A percentile compares a stretch with the other conserved stretches of the same genome.
Conservation (phyloP, 768 basidiomycete genomes). For the Leccinum incarnatum region DNA sequence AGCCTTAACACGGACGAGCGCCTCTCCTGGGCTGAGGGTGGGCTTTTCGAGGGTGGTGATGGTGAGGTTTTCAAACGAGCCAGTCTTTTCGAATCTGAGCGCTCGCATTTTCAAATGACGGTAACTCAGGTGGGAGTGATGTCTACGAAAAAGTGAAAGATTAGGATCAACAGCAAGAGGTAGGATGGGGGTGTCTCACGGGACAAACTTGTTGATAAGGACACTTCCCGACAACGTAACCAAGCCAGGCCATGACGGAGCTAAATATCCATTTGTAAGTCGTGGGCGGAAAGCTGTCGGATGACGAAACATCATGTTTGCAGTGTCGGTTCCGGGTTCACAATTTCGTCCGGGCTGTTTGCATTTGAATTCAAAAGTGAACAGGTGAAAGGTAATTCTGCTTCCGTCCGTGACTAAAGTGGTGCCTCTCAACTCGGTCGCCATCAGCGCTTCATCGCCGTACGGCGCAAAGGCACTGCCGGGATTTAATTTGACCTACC, state of each 20-base stretch:
- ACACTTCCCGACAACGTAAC: not conserved
- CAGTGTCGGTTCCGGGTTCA: not conserved
- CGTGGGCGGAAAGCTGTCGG: not conserved
- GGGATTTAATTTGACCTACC: not conserved
- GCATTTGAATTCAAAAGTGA: not conserved
- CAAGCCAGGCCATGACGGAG: not conserved
- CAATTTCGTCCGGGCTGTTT: constrained; percentile 9
- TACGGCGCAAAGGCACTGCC: not conserved
- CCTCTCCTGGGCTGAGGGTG: constrained; percentile 29
- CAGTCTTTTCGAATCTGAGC: constrained; percentile 31
- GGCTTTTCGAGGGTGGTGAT: constrained; percentile 28
- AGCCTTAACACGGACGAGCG: constrained; percentile 32
- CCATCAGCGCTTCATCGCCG: not conserved
- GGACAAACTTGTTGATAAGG: not conserved
- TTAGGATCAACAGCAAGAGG: not conserved
- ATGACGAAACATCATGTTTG: constrained; percentile 12
- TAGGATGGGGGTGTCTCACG: constrained; percentile 2
- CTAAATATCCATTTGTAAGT: not conserved
- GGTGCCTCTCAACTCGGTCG: not conserved
- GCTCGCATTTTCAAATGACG: constrained; percentile 28
- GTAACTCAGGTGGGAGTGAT: not conserved
- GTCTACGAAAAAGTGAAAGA: not conserved
- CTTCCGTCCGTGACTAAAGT: not conserved
- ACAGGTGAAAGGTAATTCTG: not conserved
- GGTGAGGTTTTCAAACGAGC: constrained; percentile 28